Base-by-base conservation (phyloP, 495 filamentous ascomycete species). In the Neurospora africana region DNA sequence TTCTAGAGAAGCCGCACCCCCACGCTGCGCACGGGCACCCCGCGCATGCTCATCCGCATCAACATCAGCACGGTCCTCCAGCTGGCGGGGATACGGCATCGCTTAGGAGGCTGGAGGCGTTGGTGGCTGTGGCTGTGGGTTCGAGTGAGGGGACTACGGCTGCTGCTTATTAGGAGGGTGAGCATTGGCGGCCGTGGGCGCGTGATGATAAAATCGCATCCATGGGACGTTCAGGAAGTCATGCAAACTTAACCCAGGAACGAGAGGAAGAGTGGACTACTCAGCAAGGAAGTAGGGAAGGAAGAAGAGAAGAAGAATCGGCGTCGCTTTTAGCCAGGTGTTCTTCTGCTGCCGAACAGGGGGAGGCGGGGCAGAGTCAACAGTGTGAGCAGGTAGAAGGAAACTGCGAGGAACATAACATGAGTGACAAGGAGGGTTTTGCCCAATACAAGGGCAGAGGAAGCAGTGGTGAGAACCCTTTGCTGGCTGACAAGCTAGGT, bases 121-220 rank as follows among this genome's bases (percentile, higher is more conserved):
- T 97, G 38, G 94, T 97, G 35, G 94, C 94, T 4, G 93, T 95
- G 70, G 94, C 94, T 10, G 95, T 65, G 15, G 53, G 53, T 65
- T 65, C 94, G 3, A 92, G 91, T 72, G 92, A 97, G 77, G 89
- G 92, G 58, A 88, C 90, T 61, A 86, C 85, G 23, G 84, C 87
- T 1, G 81, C 88, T 7, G 82, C 84, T 6, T 86, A 83, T 70
- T 86, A 79, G 71, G 8, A 79, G 71, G 8, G 13, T 40, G 61
- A 6, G 30, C 36, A 27, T 27, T 7, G 13, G 33, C 70, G 33
- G 9, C 19, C n/a, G 4, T 7, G 19, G 13, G 5, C 13, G 13
- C 11, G 13, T 61, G 11, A 8, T 15, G 0, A 61, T 17, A 17
- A 2, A 17, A 5, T 33, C 11, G 15, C 53, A 65, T 1, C 53